Evolutionary conservation across 331 rosid species (phyloP).

Genomic region (Quercus tomentella): DNA sequence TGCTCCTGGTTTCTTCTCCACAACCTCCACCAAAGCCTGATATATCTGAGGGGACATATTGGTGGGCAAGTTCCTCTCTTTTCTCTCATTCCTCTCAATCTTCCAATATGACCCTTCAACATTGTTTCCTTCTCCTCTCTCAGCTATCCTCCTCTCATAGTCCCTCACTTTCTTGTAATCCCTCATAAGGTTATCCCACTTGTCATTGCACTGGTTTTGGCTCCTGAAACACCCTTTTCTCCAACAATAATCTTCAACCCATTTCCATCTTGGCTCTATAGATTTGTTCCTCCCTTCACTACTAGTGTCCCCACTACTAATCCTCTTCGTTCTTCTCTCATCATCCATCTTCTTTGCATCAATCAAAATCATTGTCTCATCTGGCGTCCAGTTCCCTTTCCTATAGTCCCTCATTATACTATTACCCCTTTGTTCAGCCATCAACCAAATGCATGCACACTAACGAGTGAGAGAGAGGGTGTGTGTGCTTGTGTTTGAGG

Average conservation of each 20-base stretch:
- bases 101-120: constrained; percentile 30
- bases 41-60: constrained; percentile 39
- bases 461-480: background rate
- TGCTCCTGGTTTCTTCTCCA: constrained; percentile 28
- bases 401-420: constrained; percentile 34
- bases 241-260: constrained; percentile 54
- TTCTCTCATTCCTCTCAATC: constrained; percentile 42
- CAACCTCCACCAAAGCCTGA: constrained; percentile 37
- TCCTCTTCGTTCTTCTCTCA: constrained; percentile 46
- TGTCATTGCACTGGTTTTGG: constrained; percentile 58
- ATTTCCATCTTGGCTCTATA: constrained; percentile 48
- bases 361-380: constrained; percentile 45
- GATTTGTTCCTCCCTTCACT: constrained; percentile 11
- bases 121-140: background rate
- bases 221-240: constrained; percentile 34
- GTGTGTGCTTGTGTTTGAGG: background rate
- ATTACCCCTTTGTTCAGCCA: constrained; percentile 35
- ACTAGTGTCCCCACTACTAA: background rate
- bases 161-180: constrained; percentile 54
- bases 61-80: constrained; percentile 40
- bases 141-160: constrained; percentile 24
- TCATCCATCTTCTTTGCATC: constrained; percentile 52
- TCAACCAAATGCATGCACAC: constrained; percentile 17
- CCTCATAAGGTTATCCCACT: constrained; percentile 54
- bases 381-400: constrained; percentile 51